Evolutionary conservation across 2,329 filamentous ascomycete species (phyloP).

Genomic region (Alternaria sp.): DNA sequence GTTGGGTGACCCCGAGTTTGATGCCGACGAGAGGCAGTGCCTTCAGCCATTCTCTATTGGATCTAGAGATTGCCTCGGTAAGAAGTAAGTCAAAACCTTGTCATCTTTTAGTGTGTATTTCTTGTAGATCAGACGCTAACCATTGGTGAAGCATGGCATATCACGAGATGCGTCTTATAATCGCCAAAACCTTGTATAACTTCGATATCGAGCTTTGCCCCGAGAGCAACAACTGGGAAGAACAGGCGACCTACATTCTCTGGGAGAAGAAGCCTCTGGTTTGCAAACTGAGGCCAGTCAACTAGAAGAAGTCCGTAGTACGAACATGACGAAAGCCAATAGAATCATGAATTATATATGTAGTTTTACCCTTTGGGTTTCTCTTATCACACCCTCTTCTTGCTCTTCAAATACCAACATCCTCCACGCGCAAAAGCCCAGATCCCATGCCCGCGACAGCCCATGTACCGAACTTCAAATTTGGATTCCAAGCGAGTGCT

Average conservation of each 20-base stretch:
- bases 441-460: conserved; percentile 60
- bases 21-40: conserved; percentile 43
- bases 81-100: conserved; percentile 40
- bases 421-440: conserved; percentile 61
- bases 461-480: conserved; percentile 59
- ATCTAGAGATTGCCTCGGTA: conserved; percentile 51
- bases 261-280: conserved; percentile 52
- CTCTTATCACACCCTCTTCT: neutral
- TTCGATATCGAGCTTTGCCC: conserved; percentile 52
- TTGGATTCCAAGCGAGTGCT: conserved; percentile 62
- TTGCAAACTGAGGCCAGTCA: conserved; percentile 38
- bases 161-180: conserved; percentile 55
- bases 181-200: conserved; percentile 48
- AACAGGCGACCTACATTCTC: conserved; percentile 47
- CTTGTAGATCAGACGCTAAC: conserved; percentile 14
- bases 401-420: conserved; percentile 47
- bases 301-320: neutral
- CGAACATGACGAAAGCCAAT: neutral
- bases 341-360: neutral
- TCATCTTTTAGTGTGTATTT: neutral
- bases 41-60: conserved; percentile 58
- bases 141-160: conserved; percentile 41
- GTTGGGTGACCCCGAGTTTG: conserved; percentile 40
- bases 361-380: neutral
- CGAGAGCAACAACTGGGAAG: conserved; percentile 42